Evolutionary conservation across 2,329 filamentous ascomycete species (phyloP).

Genomic region (Sporothrix protearum): DNA sequence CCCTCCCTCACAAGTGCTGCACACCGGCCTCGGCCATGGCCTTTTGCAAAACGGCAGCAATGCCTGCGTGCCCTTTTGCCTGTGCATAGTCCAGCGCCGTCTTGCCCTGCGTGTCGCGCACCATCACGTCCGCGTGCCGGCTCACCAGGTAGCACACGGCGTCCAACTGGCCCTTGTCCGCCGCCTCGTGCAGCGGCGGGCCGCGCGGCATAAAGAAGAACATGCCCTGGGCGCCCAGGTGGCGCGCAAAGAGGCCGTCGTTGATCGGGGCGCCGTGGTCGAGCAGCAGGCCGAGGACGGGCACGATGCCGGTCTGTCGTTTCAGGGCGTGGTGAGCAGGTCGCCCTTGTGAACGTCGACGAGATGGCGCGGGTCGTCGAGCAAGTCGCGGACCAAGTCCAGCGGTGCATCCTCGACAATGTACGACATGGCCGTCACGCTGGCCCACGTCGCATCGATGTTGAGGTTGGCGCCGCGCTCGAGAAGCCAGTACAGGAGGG

Average conservation of each 20-base stretch:
- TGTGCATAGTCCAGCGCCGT: constrained; percentile 11
- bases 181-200: constrained; percentile 12
- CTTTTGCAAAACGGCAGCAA: not conserved
- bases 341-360: not conserved
- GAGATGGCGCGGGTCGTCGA: constrained; percentile 8
- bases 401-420: not conserved
- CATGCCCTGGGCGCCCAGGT: not conserved
- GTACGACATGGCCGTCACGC: not conserved
- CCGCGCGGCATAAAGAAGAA: constrained; percentile 6
- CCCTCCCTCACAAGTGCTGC: constrained; percentile 18
- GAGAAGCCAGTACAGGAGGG: not conserved
- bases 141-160: constrained; percentile 2
- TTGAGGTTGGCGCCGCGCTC: constrained; percentile 12
- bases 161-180: not conserved
- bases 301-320: not conserved
- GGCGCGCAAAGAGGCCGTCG: not conserved
- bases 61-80: not conserved
- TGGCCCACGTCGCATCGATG: not conserved
- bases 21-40: constrained; percentile 3
- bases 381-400: not conserved
- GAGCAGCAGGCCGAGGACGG: constrained; percentile 9
- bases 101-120: constrained; percentile 8
- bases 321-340: constrained; percentile 4
- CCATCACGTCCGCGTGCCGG: constrained; percentile 4
- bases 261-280: constrained; percentile 18